Evolutionary conservation across 2,329 filamentous ascomycete genomes (phyloP).

Genomic region (Trichophyton simii): DNA sequence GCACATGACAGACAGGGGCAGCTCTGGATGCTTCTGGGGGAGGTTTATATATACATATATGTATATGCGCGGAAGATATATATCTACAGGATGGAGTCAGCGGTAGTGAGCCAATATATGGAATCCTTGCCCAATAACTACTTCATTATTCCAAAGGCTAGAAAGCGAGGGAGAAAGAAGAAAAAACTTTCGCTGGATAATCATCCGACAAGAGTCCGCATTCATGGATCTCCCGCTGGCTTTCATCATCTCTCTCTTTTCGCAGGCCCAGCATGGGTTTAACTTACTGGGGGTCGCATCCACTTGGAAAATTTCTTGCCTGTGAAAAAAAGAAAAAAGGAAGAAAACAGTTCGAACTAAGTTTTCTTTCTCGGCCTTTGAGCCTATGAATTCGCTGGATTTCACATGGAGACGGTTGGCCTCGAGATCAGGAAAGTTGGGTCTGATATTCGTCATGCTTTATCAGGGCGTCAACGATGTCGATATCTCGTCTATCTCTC

Average conservation of each 20-base stretch:
- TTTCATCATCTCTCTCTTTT: neutral
- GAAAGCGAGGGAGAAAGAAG: neutral
- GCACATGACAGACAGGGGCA: slow-evolving; percentile 2
- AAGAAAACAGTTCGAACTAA: neutral
- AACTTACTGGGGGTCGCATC: neutral
- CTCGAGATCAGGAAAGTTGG: too few species aligned
- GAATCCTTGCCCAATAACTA: neutral
- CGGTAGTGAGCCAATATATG: neutral
- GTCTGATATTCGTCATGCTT: too few species aligned
- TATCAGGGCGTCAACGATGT: too few species aligned
- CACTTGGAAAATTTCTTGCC: neutral
- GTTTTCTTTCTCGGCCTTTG: neutral
- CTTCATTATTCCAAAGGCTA: neutral
- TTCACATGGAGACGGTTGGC: neutral
- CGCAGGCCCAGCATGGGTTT: neutral
- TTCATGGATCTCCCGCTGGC: neutral
- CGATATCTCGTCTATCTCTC: too few species aligned
- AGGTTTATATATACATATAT: neutral
- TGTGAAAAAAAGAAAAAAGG: neutral
- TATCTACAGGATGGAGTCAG: neutral
- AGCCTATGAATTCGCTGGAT: neutral
- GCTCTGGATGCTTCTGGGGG: neutral
- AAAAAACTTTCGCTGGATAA: neutral
- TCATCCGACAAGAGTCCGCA: neutral
- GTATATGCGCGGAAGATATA: neutral